These are phyloP conservation scores for Acanthamoeba triangularis DNA, from an alignment of 208 protist genomes.

Conservation along the genomic window DNA sequence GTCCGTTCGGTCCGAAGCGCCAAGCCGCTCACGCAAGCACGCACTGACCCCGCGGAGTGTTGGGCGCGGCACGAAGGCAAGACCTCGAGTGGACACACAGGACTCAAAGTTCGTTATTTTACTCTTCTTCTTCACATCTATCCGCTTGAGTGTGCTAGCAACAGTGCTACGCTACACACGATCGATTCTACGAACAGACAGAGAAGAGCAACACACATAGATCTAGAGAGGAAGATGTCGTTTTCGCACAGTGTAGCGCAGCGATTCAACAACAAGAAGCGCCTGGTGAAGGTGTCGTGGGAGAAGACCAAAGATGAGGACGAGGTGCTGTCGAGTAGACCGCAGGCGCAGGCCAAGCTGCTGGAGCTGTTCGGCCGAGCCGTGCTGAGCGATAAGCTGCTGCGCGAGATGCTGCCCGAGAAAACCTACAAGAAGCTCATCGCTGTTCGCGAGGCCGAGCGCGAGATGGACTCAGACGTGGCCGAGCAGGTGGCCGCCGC, in stretches of 20 bases:
- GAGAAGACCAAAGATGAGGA: slow-evolving; percentile 3
- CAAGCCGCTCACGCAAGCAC: background rate
- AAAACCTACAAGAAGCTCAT: slow-evolving; percentile 39
- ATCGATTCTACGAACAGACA: background rate
- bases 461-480: slow-evolving; percentile 67
- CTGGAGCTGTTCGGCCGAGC: slow-evolving; percentile 35
- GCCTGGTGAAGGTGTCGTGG: slow-evolving; percentile 41
- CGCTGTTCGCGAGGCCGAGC: slow-evolving; percentile 72
- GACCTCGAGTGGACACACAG: background rate
- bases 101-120: background rate
- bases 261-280: slow-evolving; percentile 60
- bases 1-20: background rate
- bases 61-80: background rate
- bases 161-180: background rate
- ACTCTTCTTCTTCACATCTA: background rate
- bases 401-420: slow-evolving; percentile 50
- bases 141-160: background rate
- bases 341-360: slow-evolving; percentile 47
- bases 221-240: slow-evolving; percentile 15
- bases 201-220: background rate
- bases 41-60: background rate
- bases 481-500: slow-evolving; percentile 86
- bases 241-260: slow-evolving; percentile 12
- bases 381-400: slow-evolving; percentile 57
- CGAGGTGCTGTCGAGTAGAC: background rate